Percentiles rank a stretch among this genome's conserved stretches.
phyloP scores from a whole-genome alignment of 192 early-diverging fungal genomes.

The Coemansia sp. region DNA sequence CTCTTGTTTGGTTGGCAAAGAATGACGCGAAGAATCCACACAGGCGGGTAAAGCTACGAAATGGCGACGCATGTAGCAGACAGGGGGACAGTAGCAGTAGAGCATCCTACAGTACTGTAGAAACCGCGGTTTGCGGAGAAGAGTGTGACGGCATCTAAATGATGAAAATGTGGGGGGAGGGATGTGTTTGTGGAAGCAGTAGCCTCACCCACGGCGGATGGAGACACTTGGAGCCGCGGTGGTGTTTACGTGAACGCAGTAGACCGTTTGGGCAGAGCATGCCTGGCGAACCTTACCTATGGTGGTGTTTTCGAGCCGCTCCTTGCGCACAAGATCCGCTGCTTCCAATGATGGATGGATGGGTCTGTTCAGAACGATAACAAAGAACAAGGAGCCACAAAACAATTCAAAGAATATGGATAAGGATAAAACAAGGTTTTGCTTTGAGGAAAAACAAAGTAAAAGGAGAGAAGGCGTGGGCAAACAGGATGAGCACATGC shows the following conservation, averaged over 20 bases:
- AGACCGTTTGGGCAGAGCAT: neutral
- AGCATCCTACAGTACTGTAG: neutral
- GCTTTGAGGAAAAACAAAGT: neutral
- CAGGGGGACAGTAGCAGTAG: neutral
- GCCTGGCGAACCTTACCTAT: neutral
- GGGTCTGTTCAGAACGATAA: neutral
- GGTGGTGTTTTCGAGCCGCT: neutral
- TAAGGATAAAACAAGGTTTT: neutral
- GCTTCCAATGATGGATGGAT: neutral
- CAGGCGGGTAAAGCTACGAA: neutral
- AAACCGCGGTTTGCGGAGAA: neutral
- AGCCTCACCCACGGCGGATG: neutral
- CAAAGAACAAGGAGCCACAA: neutral
- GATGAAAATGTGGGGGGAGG: neutral
- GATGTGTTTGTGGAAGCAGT: neutral
- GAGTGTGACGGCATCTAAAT: neutral
- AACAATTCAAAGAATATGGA: neutral
- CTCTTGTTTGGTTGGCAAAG: neutral
- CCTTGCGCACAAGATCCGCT: neutral
- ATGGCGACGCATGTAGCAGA: neutral
- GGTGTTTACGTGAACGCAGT: neutral
- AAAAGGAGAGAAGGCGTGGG: too few relatives aligned
- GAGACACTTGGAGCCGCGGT: neutral
- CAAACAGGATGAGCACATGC: neutral
- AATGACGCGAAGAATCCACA: neutral